Evolutionary conservation across 176 grass and related monocot species (phyloP).

Genomic region (Bromus sterilis): DNA sequence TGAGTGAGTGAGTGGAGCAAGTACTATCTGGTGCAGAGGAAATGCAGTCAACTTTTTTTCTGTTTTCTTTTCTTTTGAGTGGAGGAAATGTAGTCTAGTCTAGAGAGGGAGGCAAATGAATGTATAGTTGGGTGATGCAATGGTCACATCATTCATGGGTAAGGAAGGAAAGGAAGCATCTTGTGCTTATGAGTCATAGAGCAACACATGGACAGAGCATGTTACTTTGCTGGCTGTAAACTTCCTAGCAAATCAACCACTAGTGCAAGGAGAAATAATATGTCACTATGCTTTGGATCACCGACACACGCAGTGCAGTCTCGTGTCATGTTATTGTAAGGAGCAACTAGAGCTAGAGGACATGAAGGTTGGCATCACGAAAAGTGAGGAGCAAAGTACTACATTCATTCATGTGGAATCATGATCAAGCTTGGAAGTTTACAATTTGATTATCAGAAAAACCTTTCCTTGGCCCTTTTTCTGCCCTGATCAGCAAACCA

Average conservation of each 20-base stretch:
- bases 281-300: not conserved
- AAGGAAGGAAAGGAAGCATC: not conserved
- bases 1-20: not conserved
- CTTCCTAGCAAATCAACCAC: conserved; percentile 21
- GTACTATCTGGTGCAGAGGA: not conserved
- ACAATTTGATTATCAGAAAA: too few relatives aligned
- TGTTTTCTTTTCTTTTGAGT: too few relatives aligned
- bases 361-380: not conserved
- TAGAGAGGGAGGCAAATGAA: too few relatives aligned
- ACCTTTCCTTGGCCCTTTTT: too few relatives aligned
- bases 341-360: not conserved
- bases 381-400: conserved; percentile 1
- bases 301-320: not conserved
- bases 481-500: not conserved
- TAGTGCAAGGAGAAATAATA: not conserved
- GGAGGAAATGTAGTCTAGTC: not conserved
- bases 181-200: not conserved
- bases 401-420: not conserved
- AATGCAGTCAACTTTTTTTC: not conserved
- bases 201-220: not conserved
- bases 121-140: conserved; percentile 1
- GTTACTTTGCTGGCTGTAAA: not conserved
- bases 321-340: not conserved
- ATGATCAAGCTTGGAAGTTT: not conserved
- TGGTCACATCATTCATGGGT: not conserved